Conservation (phyloP, 768 basidiomycete species). For the Termitomyces titanicus region DNA sequence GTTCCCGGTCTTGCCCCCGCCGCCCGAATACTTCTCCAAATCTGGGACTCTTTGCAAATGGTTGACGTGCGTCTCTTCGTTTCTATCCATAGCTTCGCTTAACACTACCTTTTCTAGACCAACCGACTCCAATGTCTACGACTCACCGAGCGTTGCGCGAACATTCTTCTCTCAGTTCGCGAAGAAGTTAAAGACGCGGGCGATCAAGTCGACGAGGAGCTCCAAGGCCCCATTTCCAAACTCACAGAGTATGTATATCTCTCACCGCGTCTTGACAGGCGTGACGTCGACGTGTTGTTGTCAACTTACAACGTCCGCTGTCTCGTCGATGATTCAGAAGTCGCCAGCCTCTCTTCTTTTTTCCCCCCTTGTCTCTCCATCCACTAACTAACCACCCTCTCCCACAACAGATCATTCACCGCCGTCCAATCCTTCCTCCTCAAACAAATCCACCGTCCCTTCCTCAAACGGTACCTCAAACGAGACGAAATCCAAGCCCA, state of each 20-base stretch:
- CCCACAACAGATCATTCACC: conserved; percentile 37
- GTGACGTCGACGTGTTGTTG: too few species aligned
- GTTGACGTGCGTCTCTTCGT: conserved; percentile 50
- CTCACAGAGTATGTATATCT: conserved; percentile 44
- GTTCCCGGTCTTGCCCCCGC: conserved; percentile 52
- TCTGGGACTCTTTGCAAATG: conserved; percentile 62
- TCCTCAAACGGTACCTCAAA: conserved; percentile 75
- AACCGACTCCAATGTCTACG: conserved; percentile 68
- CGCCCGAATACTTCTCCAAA: conserved; percentile 47
- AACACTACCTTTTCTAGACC: conserved; percentile 35
- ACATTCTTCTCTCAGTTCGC: conserved; percentile 58
- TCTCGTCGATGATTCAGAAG: neutral
- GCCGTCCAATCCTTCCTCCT: conserved; percentile 47
- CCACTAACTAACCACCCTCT: neutral
- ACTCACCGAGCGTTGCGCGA: conserved; percentile 70
- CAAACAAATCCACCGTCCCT: conserved; percentile 62
- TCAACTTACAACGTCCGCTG: too few species aligned
- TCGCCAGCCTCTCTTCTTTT: neutral
- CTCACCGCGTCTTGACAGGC: neutral
- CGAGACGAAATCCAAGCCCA: conserved; percentile 62
- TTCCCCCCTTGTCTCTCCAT: neutral
- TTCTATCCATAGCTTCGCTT: neutral
- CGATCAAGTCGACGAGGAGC: conserved; percentile 41
- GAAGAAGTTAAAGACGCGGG: conserved; percentile 63
- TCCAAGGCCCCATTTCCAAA: conserved; percentile 46